Evolutionary conservation across 2,329 filamentous ascomycete genomes (phyloP), one percentile per base, ranked within the genome.

Genomic region (Cladophialophora exuberans): DNA sequence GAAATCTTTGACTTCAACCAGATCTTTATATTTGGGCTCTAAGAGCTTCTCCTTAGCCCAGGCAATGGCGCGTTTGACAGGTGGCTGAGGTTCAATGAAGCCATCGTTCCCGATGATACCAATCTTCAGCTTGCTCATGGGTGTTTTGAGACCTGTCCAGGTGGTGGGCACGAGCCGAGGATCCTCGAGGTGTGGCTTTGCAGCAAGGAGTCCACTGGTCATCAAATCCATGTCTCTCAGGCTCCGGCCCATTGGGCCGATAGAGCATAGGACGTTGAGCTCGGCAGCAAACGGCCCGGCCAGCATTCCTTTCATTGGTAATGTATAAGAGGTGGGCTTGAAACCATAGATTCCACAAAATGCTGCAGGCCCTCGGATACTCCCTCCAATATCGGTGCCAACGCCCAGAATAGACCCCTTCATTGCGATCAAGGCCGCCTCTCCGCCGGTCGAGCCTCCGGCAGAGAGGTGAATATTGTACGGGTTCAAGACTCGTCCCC

Each of bases 51-150:
- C 28, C 1, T 69, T 67, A 3, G 74, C 73, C 61, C 74, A 72
- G 4, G 73, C 74, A 0, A 81, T 70, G 1, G 83, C 62, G 4
- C 69, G 70, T 0, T 75, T 70, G 2, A 89, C 77, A 0, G 86
- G 87, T 2, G 87, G 85, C 47, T 88, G 87, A 0, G 87, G 86
- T 13, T 60, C 75, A 4, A 87, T 85, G 48, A 84, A 75, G 13
- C 79, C 82, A 65, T 89, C 87, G 67, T 86, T 74, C 78, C 79
- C 83, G 69, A 89, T 76, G 22, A 89, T 79, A 3, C 75, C 86
- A 49, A 89, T 73, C 39, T 74, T 79, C 17, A 88, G 68, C 4
- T 55, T 49, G 3, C 36, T 17, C 1, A 55, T 18, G 10, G 60
- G 33, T 5, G 57, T 57, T 20, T 52, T 62, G 17, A 62, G 30